Conservation (phyloP, 192 early-diverging fungal genomes). For the Gamsiella multidivaricata region DNA sequence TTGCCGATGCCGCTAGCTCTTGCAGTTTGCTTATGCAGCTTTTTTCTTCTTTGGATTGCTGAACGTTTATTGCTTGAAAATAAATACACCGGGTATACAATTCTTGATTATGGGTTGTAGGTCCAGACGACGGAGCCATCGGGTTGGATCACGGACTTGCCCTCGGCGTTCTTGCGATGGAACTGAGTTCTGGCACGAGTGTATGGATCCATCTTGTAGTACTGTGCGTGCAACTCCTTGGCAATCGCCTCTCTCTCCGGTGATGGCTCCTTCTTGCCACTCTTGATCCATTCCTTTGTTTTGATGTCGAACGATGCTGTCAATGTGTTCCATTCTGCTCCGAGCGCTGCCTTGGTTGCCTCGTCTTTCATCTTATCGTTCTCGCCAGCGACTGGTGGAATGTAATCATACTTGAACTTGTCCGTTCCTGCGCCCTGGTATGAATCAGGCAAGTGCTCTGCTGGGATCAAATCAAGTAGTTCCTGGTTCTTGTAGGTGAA, state of each 20-base stretch:
- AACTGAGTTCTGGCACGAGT: conserved; percentile 56
- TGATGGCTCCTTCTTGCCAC: conserved; percentile 19
- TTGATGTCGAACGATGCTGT: conserved; percentile 60
- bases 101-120: no score
- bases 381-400: conserved; percentile 31
- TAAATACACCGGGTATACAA: neutral
- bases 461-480: conserved; percentile 71
- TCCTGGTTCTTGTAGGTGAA: conserved; percentile 76
- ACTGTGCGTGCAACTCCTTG: conserved; percentile 56
- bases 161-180: conserved; percentile 48
- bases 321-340: conserved; percentile 43
- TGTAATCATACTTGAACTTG: conserved; percentile 65
- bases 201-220: conserved; percentile 62
- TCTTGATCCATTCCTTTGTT: conserved; percentile 62
- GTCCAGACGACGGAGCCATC: conserved; percentile 43
- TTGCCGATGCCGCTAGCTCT: no score
- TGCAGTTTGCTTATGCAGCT: no score
- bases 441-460: conserved; percentile 64
- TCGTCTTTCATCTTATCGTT: conserved; percentile 63
- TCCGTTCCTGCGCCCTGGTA: conserved; percentile 71
- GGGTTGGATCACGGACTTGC: conserved; percentile 40
- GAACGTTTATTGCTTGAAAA: no score
- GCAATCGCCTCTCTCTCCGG: conserved; percentile 50
- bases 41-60: no score
- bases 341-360: conserved; percentile 35